Conservation (phyloP, 306 rosid genomes). For the peach (Prunus persica) region Prunus_persica_NCBIv2 NC_034010.1:27668001-27668500, state of each 20-base stretch:
- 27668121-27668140: too few species aligned
- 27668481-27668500: slow-evolving; percentile 31
- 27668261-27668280: background rate
- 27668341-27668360: slow-evolving; percentile 24
- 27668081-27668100: too few species aligned
- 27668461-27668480: slow-evolving; percentile 45
- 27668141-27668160: background rate
- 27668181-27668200: too few species aligned
- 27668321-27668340: slow-evolving; percentile 11
- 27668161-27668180: too few species aligned
- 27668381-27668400: slow-evolving; percentile 40
- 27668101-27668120: too few species aligned
- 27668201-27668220: background rate
- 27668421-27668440: slow-evolving; percentile 31
- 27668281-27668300: background rate
- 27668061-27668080: slow-evolving; percentile 41
- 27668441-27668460: slow-evolving; percentile 51
- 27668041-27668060: slow-evolving; percentile 43
- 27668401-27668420: slow-evolving; percentile 38
- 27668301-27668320: background rate
- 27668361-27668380: slow-evolving; percentile 37
- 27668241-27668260: too few species aligned
- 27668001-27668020: slow-evolving; percentile 44
- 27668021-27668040: slow-evolving; percentile 39
- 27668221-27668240: too few species aligned